A percentile compares a stretch with the other conserved stretches of the same genome.
phyloP scores from a whole-genome alignment of 768 basidiomycete species.

The Lentinula raphanica region DNA sequence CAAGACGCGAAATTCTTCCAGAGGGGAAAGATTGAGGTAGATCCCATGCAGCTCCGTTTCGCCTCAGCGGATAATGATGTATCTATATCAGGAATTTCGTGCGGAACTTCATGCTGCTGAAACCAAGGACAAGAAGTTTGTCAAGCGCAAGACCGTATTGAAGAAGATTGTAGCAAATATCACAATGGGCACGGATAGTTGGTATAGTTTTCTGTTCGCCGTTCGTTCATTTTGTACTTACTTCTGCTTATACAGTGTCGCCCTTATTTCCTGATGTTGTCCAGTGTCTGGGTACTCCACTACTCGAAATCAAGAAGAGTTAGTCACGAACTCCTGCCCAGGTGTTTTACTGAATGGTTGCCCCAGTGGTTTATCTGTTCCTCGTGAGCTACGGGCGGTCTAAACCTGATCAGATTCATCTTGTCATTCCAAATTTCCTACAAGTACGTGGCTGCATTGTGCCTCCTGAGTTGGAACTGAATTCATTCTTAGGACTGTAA shows the following conservation, averaged over 20 bases:
- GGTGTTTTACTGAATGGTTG: neutral
- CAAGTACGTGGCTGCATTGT: slow-evolving; percentile 46
- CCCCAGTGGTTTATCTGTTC: slow-evolving; percentile 92
- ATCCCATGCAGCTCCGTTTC: slow-evolving; percentile 11
- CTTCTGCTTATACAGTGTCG: slow-evolving; percentile 59
- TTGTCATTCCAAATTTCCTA: slow-evolving; percentile 87
- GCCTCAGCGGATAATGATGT: neutral
- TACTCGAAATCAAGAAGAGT: slow-evolving; percentile 99
- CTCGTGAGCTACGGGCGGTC: slow-evolving; percentile 94
- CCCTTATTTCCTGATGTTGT: slow-evolving; percentile 93
- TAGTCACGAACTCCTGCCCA: slow-evolving; percentile 25
- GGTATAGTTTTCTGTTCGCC: slow-evolving; percentile 34
- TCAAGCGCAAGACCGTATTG: slow-evolving; percentile 87
- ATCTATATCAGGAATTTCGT: slow-evolving; percentile 66
- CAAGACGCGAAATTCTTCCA: slow-evolving; percentile 92
- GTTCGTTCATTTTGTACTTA: slow-evolving; percentile 13
- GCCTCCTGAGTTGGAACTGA: neutral
- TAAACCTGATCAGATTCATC: slow-evolving; percentile 88
- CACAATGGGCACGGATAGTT: slow-evolving; percentile 99
- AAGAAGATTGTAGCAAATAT: slow-evolving; percentile 99
- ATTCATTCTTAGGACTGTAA: slow-evolving; percentile 73
- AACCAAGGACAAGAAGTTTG: slow-evolving; percentile 93
- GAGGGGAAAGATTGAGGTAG: slow-evolving; percentile 86
- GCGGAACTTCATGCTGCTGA: slow-evolving; percentile 88
- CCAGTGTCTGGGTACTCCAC: slow-evolving; percentile 89